phyloP scores from a whole-genome alignment of 1,284 basidiomycete genomes.

The Marasmius oreades region DNA sequence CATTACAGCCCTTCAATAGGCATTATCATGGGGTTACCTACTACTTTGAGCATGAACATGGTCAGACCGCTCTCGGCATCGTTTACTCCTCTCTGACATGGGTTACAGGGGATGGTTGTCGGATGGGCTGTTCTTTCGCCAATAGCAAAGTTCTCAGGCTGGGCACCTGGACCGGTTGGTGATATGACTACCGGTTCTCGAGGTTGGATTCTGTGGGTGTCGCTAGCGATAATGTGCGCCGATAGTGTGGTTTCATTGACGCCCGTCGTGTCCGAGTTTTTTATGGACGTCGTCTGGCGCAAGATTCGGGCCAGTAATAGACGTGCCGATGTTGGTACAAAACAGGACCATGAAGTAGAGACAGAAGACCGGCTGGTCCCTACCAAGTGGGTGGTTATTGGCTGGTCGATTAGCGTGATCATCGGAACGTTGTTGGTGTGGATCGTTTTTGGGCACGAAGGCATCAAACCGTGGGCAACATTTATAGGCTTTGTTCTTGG shows the following conservation, averaged over 20 bases:
- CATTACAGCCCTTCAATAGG: slow-evolving; percentile 40
- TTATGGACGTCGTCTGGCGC: slow-evolving; percentile 37
- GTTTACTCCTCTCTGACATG: not conserved
- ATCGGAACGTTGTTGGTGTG: slow-evolving; percentile 81
- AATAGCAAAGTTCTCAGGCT: slow-evolving; percentile 75
- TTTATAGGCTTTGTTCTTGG: slow-evolving; percentile 83
- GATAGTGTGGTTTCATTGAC: slow-evolving; percentile 86
- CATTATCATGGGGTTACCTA: slow-evolving; percentile 97
- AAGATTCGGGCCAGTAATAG: slow-evolving; percentile 19
- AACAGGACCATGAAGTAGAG: slow-evolving; percentile 72
- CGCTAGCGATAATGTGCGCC: slow-evolving; percentile 91
- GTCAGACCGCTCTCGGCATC: slow-evolving; percentile 34
- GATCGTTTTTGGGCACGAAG: slow-evolving; percentile 83
- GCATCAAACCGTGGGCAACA: slow-evolving; percentile 94
- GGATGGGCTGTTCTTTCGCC: slow-evolving; percentile 94
- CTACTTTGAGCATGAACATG: slow-evolving; percentile 90
- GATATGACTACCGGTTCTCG: slow-evolving; percentile 83
- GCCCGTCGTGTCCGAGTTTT: slow-evolving; percentile 60
- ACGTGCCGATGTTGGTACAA: slow-evolving; percentile 17
- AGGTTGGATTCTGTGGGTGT: slow-evolving; percentile 94
- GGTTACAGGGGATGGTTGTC: slow-evolving; percentile 80
- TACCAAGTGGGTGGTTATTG: slow-evolving; percentile 70
- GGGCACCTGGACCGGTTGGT: slow-evolving; percentile 88
- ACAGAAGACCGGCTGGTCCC: slow-evolving; percentile 82
- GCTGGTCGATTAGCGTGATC: slow-evolving; percentile 60